Percentiles rank a stretch among this genome's conserved stretches.
These are phyloP conservation scores for Urochloa ruziziensis DNA, from an alignment of 176 grass and related monocot genomes.

Conservation along the genomic window DNA sequence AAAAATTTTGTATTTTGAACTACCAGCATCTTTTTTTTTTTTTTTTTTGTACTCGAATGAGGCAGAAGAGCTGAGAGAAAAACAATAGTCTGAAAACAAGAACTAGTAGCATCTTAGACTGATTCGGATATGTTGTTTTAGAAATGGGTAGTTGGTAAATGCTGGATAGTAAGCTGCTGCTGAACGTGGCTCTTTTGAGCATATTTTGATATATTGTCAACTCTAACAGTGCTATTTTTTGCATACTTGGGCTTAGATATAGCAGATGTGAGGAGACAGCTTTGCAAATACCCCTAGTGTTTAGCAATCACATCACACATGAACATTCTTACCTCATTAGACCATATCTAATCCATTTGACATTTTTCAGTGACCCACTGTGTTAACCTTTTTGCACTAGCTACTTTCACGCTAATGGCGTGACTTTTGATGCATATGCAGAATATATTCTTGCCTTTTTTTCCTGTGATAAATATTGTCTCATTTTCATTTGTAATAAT, in stretches of 20 bases:
- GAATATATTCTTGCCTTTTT: not conserved
- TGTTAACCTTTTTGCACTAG: constrained; percentile 3
- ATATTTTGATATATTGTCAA: not conserved
- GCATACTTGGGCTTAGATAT: not conserved
- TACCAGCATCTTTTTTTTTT: not conserved
- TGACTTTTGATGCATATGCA: not conserved
- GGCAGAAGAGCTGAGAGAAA: not conserved
- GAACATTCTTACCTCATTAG: not conserved
- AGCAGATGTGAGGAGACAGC: not conserved
- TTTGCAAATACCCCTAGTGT: not conserved
- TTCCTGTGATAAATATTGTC: not conserved
- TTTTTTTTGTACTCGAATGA: not conserved
- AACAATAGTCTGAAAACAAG: not conserved
- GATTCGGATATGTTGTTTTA: not conserved
- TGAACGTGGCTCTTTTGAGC: not conserved
- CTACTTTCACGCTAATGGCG: not conserved
- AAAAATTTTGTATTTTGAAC: not conserved
- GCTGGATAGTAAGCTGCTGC: not conserved
- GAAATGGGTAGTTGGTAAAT: not conserved
- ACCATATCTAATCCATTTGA: not conserved
- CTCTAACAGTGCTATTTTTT: not conserved
- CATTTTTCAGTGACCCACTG: not conserved
- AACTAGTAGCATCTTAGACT: not conserved
- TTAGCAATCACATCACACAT: constrained; percentile 14
- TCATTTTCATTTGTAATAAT: constrained; percentile 21